Conservation (phyloP, 306 rosid species). For the Dalbergia oliveri region DNA sequence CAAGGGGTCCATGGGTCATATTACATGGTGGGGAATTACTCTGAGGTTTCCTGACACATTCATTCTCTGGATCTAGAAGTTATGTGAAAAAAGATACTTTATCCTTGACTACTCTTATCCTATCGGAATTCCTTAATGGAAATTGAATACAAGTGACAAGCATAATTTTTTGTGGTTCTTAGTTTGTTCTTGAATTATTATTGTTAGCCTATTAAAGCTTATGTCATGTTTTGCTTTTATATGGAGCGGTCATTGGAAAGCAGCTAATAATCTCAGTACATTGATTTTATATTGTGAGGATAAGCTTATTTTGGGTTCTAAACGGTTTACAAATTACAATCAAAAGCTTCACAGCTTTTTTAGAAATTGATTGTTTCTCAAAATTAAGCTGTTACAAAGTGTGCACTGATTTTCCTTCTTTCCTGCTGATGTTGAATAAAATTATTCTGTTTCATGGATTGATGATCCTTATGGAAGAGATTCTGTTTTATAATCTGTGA, state of each 20-base stretch:
- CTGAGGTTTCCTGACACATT: too few relatives aligned
- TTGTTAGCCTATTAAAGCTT: background rate
- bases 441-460: background rate
- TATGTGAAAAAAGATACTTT: background rate
- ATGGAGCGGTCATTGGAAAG: background rate
- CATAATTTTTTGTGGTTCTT: background rate
- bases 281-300: background rate
- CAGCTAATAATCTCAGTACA: background rate
- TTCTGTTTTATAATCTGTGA: conserved; percentile 8
- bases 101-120: background rate
- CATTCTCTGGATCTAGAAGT: background rate
- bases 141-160: background rate
- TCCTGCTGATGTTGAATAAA: background rate
- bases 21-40: too few relatives aligned
- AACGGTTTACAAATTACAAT: too few relatives aligned
- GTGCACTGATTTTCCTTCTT: background rate
- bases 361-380: too few relatives aligned
- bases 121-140: background rate
- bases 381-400: too few relatives aligned
- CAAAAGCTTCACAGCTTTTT: too few relatives aligned
- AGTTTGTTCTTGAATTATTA: background rate
- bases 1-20: too few relatives aligned
- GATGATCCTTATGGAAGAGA: background rate
- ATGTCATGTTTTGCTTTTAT: background rate
- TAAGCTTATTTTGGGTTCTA: too few relatives aligned